A percentile compares a stretch with the other conserved stretches of the same genome.
Evolutionary conservation across 257 asterid species (phyloP).

Genomic region (Eucommia ulmoides): DNA sequence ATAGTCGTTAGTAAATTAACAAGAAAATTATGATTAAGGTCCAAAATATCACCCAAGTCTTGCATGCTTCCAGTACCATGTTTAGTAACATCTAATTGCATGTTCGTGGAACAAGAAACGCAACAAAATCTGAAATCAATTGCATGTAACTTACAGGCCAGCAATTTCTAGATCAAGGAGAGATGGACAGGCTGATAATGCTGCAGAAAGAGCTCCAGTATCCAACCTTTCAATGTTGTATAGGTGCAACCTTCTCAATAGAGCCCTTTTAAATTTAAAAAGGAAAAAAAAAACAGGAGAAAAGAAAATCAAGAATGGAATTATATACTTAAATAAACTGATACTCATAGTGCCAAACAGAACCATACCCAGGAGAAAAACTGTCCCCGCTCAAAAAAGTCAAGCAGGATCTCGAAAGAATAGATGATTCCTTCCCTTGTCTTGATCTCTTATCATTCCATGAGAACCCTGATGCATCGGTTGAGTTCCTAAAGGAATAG

Average conservation of each 20-base stretch:
- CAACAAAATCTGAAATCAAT: no score
- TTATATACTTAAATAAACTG: constrained; percentile 1
- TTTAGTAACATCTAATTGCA: no score
- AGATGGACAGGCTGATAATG: constrained; percentile 63
- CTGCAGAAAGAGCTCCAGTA: constrained; percentile 46
- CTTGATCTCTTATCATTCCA: constrained; percentile 63
- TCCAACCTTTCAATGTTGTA: constrained; percentile 75
- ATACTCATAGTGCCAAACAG: background rate
- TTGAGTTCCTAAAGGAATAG: constrained; percentile 40
- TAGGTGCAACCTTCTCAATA: constrained; percentile 62
- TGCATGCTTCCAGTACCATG: no score
- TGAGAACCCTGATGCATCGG: constrained; percentile 51
- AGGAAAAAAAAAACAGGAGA: constrained; percentile 2
- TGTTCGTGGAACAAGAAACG: no score
- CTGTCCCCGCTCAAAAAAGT: constrained; percentile 52
- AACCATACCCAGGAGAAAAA: constrained; percentile 59
- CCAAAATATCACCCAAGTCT: no score
- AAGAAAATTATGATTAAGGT: no score
- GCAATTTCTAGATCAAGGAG: constrained; percentile 66
- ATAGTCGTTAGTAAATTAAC: no score
- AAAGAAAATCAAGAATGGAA: constrained; percentile 6
- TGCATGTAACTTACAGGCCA: constrained; percentile 71
- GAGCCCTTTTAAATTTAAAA: no score
- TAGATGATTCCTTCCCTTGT: constrained; percentile 53
- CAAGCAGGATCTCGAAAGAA: constrained; percentile 72